Evolutionary conservation across 148 eudicot genomes (phyloP).

Genomic region (Beta vulgaris): DNA sequence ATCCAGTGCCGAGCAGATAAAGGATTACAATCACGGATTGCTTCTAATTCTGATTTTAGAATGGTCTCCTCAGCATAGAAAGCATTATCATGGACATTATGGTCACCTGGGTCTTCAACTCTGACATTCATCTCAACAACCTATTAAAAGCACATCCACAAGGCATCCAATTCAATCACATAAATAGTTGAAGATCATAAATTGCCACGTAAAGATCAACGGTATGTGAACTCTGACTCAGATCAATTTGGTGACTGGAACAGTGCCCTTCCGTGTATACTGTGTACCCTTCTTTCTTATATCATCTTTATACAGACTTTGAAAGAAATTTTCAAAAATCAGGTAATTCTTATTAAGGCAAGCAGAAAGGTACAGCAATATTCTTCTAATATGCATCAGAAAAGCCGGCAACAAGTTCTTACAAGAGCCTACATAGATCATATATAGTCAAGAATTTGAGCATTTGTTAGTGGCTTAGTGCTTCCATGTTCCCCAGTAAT

Average conservation of each 20-base stretch:
- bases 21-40: slow-evolving; percentile 86
- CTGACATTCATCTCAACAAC: slow-evolving; percentile 90
- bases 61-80: slow-evolving; percentile 83
- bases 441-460: no score
- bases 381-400: background rate
- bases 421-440: no score
- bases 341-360: background rate
- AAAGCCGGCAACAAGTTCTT: no score
- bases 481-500: no score
- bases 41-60: slow-evolving; percentile 73
- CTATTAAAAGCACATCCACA: slow-evolving; percentile 25
- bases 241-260: background rate
- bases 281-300: background rate
- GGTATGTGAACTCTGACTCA: background rate
- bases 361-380: background rate
- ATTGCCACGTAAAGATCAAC: background rate
- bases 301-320: background rate
- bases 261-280: background rate
- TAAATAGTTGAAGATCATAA: background rate
- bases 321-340: background rate
- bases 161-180: background rate
- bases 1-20: slow-evolving; percentile 94
- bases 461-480: no score
- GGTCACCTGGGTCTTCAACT: slow-evolving; percentile 82
- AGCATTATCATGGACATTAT: slow-evolving; percentile 85